phyloP scores from a whole-genome alignment of 169 alveolate genomes.

The Eimeria zaria region DNA sequence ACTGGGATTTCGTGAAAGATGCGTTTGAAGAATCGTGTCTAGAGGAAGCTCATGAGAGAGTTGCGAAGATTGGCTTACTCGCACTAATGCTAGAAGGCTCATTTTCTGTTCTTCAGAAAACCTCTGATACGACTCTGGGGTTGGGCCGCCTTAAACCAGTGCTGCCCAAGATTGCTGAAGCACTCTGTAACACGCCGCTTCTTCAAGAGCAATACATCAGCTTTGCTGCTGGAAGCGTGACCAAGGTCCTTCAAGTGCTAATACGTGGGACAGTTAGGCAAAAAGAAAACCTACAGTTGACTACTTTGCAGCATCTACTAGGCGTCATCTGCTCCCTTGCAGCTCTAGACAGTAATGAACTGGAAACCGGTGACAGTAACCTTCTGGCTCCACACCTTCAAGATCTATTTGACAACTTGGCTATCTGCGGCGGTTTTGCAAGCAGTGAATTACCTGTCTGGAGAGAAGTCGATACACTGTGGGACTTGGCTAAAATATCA shows the following conservation, averaged over 20 bases:
- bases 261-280: constrained; percentile 19
- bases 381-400: background rate
- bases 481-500: background rate
- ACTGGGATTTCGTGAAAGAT: constrained; percentile 49
- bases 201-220: constrained; percentile 31
- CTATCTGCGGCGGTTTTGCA: background rate
- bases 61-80: constrained; percentile 38
- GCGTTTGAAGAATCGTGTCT: background rate
- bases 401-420: constrained; percentile 19
- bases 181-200: background rate
- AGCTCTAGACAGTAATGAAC: background rate
- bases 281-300: background rate
- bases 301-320: constrained; percentile 13
- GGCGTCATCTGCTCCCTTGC: constrained; percentile 28
- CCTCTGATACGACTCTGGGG: constrained; percentile 18
- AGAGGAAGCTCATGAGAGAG: constrained; percentile 7
- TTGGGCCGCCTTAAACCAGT: constrained; percentile 52
- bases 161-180: constrained; percentile 42
- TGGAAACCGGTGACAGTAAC: background rate
- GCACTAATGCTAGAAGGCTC: constrained; percentile 65
- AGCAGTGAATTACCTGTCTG: background rate
- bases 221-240: constrained; percentile 53
- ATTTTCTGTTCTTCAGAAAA: constrained; percentile 14
- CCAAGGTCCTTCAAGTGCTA: constrained; percentile 38
- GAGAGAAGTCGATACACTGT: background rate